Evolutionary conservation across 345 rosid genomes (phyloP).

Genomic region (Arabidopsis suecica): DNA sequence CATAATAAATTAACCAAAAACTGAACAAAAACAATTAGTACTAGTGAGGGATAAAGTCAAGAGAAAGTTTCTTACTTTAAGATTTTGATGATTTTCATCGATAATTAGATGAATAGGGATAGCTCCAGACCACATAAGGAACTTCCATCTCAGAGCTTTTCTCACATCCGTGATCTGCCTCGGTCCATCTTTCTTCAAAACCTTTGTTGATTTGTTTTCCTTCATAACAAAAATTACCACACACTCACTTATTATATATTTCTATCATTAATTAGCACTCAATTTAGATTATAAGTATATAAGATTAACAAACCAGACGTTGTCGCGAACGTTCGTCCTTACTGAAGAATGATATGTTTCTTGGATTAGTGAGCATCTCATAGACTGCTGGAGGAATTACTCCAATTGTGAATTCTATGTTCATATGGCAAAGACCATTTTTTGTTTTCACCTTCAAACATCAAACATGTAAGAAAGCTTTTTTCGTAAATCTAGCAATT

Average conservation of each 20-base stretch:
- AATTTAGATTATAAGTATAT: not conserved
- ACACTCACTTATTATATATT: not conserved
- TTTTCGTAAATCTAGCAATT: not conserved
- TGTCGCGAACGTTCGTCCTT: not conserved
- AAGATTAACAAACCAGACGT: conserved; percentile 26
- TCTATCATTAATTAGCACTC: not conserved
- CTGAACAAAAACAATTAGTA: not conserved
- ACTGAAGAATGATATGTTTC: not conserved
- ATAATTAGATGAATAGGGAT: conserved; percentile 71
- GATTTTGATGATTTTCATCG: conserved; percentile 70
- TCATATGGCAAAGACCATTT: conserved; percentile 11
- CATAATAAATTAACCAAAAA: not conserved
- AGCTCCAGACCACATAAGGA: conserved; percentile 77
- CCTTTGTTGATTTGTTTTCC: conserved; percentile 70
- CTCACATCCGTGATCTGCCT: conserved; percentile 75
- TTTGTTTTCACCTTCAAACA: conserved; percentile 53
- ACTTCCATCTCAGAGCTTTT: conserved; percentile 75
- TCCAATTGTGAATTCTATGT: conserved; percentile 13
- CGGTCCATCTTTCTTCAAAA: conserved; percentile 71
- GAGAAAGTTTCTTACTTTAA: conserved; percentile 51
- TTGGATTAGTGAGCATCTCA: conserved; percentile 30
- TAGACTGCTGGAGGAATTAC: conserved; percentile 57
- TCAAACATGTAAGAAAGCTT: not conserved
- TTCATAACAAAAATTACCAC: conserved; percentile 13
- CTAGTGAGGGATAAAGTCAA: not conserved